Conservation (phyloP, 2,329 filamentous ascomycete genomes). For the Phialophora chinensis region DNA sequence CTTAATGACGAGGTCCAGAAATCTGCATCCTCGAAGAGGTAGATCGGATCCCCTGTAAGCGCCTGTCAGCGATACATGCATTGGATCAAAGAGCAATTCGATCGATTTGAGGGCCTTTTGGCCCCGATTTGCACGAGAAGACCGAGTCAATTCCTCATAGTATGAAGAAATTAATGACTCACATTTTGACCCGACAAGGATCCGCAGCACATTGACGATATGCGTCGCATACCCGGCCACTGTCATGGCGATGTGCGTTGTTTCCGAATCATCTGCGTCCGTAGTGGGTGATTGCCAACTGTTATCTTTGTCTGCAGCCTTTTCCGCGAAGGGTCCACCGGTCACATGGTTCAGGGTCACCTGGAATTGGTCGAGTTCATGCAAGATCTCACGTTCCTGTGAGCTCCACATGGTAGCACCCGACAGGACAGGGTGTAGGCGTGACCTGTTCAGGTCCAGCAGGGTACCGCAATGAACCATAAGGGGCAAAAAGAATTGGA, state of each 20-base stretch:
- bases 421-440: slow-evolving; percentile 52
- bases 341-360: slow-evolving; percentile 46
- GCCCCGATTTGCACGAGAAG: not conserved
- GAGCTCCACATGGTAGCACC: slow-evolving; percentile 43
- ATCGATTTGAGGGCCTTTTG: not conserved
- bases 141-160: not conserved
- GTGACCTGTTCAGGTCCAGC: slow-evolving; percentile 55
- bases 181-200: slow-evolving; percentile 57
- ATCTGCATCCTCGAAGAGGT: slow-evolving; percentile 57
- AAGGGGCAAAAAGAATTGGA: slow-evolving; percentile 59
- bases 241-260: slow-evolving; percentile 46
- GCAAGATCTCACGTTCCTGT: slow-evolving; percentile 46
- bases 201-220: slow-evolving; percentile 57
- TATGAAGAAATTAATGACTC: not conserved
- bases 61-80: not conserved
- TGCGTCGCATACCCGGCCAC: slow-evolving; percentile 57
- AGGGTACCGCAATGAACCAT: slow-evolving; percentile 59
- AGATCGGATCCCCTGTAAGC: slow-evolving; percentile 50
- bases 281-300: slow-evolving; percentile 20
- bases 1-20: slow-evolving; percentile 56
- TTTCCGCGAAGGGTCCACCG: not conserved
- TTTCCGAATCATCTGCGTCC: slow-evolving; percentile 36
- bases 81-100: not conserved
- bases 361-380: slow-evolving; percentile 49
- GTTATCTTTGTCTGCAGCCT: slow-evolving; percentile 24